Conservation (phyloP, 805 yeast genomes). For the Starmerella bacillaris region DNA sequence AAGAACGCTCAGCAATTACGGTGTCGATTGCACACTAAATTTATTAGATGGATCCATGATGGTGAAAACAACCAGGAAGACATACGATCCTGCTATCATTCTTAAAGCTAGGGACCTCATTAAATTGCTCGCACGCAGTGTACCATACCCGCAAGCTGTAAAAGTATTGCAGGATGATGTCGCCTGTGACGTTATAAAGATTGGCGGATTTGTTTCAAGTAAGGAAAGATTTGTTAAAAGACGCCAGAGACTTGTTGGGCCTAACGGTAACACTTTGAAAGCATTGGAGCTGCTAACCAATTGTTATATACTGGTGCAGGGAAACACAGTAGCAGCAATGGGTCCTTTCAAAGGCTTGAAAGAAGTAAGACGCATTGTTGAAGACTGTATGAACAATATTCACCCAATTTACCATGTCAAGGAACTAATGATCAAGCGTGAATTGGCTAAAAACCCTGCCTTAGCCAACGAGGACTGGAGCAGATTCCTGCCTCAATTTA, state of each 20-base stretch:
- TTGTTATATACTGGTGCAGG: conserved; percentile 91
- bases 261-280: conserved; percentile 88
- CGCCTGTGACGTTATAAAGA: conserved; percentile 92
- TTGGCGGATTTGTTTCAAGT: conserved; percentile 72
- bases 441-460: conserved; percentile 85
- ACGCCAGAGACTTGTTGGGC: conserved; percentile 91
- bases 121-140: conserved; percentile 84
- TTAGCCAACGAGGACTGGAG: conserved; percentile 93
- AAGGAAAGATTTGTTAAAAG: conserved; percentile 90
- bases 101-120: conserved; percentile 89
- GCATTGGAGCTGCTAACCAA: conserved; percentile 89
- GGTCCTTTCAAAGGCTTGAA: conserved; percentile 89
- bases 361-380: conserved; percentile 81
- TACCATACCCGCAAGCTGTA: conserved; percentile 90
- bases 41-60: conserved; percentile 95
- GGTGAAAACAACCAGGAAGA: conserved; percentile 85
- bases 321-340: conserved; percentile 92
- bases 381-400: conserved; percentile 89
- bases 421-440: conserved; percentile 93
- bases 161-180: conserved; percentile 79
- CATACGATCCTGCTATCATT: conserved; percentile 85
- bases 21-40: conserved; percentile 69
- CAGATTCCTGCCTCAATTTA: conserved; percentile 87
- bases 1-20: conserved; percentile 46
- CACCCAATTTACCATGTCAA: conserved; percentile 98